phyloP scores from a whole-genome alignment of 306 rosid genomes.

The Gleditsia sinensis region DNA sequence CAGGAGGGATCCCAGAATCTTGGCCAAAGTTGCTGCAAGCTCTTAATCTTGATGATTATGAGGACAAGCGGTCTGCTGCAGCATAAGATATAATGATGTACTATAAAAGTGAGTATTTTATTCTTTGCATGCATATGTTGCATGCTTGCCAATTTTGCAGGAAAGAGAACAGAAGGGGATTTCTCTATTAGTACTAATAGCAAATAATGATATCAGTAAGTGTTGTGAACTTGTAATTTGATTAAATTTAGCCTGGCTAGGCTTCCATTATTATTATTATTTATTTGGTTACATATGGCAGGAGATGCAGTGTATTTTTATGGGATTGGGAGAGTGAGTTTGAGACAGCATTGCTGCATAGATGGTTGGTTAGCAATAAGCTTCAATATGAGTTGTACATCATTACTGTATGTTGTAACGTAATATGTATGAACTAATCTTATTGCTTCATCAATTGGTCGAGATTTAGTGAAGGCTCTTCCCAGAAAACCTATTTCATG shows the following conservation, averaged over 20 bases:
- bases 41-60: conserved; percentile 84
- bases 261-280: conserved; percentile 15
- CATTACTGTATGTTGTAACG: conserved; percentile 33
- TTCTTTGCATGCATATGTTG: conserved; percentile 52
- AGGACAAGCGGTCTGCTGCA: conserved; percentile 74
- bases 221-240: conserved; percentile 15
- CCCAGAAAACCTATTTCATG: conserved; percentile 15
- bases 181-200: conserved; percentile 35
- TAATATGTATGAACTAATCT: conserved; percentile 18
- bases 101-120: conserved; percentile 44
- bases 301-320: conserved; percentile 31
- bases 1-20: conserved; percentile 98
- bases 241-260: conserved; percentile 27
- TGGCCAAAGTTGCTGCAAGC: conserved; percentile 94
- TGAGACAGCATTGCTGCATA: conserved; percentile 32
- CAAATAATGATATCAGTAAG: conserved; percentile 36
- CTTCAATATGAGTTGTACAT: conserved; percentile 33
- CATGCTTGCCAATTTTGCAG: conserved; percentile 62
- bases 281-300: conserved; percentile 23
- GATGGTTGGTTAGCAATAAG: conserved; percentile 43
- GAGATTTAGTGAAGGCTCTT: not conserved
- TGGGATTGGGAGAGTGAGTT: conserved; percentile 20
- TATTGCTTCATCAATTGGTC: conserved; percentile 15
- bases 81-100: conserved; percentile 53
- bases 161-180: conserved; percentile 36